Evolutionary conservation across 1,139 yeast genomes (phyloP), one percentile per base, ranked within the genome.

Genomic region (Cylindricascospora bacillispora): DNA sequence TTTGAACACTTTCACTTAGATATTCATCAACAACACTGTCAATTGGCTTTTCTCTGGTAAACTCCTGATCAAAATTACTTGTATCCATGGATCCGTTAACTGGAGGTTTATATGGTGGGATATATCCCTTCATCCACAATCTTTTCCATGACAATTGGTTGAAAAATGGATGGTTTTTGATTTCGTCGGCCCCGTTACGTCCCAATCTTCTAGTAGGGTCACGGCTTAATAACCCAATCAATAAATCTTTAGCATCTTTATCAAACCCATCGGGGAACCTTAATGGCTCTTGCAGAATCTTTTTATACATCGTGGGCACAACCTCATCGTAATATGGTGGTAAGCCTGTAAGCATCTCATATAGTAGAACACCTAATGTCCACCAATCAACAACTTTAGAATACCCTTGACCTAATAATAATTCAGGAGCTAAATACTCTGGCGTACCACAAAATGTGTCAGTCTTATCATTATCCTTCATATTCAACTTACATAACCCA

Each of bases 241-340:
- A 65, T 32, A 89, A 63, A 44, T 85, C 86, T 47, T 79, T 77
- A 1, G 95, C 95, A 46, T 82, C 89, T 18, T 74, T 68, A 51
- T 83, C 95, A 60, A 89, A 73, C 45, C 78, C 81, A 28, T 73
- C 72, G 1, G 97, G 95, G 63, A 89, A 86, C 40, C 75, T 69
- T 35, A 89, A 62, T 13, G 93, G 92, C 45, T 83, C 89, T 49
- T 81, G 83, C 36, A 89, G 60, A 40, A 89, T 89, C 61, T 85
- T 86, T 49, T 81, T 73, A 61, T 89, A 89, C 97, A 89, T 89
- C 27, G 74, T 74, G 35, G 83, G 78, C n/a, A 79, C 78, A 56
- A 85, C 86, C 49, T 85, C 94, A 49, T 86, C 95, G 54, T 81
- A 89, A 52, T 83, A 89, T 27, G 95, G 95, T 5, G 97, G 97